A percentile compares a stretch with the other conserved stretches of the same genome.
phyloP scores from a whole-genome alignment of 2,329 filamentous ascomycete genomes.

The Chaetomiaceae sp. region DNA sequence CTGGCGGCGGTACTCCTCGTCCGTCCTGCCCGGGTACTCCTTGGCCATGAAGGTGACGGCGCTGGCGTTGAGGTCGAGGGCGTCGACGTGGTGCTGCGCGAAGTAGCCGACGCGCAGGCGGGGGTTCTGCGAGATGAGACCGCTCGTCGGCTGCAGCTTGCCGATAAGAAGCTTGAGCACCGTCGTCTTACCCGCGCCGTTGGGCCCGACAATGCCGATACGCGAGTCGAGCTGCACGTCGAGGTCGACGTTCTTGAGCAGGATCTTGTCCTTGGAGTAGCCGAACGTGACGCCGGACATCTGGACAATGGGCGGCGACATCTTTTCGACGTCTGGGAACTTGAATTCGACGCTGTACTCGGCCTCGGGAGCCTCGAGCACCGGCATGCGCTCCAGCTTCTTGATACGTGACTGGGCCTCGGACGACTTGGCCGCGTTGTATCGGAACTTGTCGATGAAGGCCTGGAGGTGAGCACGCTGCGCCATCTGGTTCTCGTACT shows the following conservation, averaged over 20 bases:
- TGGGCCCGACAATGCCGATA: slow-evolving; percentile 98
- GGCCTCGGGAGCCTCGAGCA: slow-evolving; percentile 82
- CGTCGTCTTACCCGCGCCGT: slow-evolving; percentile 97
- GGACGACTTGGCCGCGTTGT: slow-evolving; percentile 97
- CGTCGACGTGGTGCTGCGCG: slow-evolving; percentile 96
- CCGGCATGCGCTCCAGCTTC: slow-evolving; percentile 95
- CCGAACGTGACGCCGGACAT: slow-evolving; percentile 92
- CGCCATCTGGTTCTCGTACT: slow-evolving; percentile 98
- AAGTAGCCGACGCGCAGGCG: slow-evolving; percentile 93
- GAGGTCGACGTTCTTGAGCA: slow-evolving; percentile 83
- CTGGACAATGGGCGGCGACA: slow-evolving; percentile 95
- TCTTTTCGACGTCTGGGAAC: slow-evolving; percentile 95
- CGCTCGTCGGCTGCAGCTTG: slow-evolving; percentile 68
- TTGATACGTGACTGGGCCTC: slow-evolving; percentile 99
- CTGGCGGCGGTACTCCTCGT: slow-evolving; percentile 95
- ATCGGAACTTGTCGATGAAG: slow-evolving; percentile 99
- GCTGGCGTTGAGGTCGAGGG: slow-evolving; percentile 80
- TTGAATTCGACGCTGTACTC: slow-evolving; percentile 97
- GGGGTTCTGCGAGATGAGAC: slow-evolving; percentile 82
- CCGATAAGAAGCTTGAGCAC: slow-evolving; percentile 96
- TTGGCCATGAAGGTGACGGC: slow-evolving; percentile 96
- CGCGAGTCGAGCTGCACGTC: slow-evolving; percentile 97
- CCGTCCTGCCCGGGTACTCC: slow-evolving; percentile 80
- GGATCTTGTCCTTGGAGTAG: slow-evolving; percentile 71
- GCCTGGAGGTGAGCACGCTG: slow-evolving; percentile 89